Evolutionary conservation across 148 eudicot species (phyloP), one percentile per base, ranked within the genome.

Genomic region (Polygonum aviculare): DNA sequence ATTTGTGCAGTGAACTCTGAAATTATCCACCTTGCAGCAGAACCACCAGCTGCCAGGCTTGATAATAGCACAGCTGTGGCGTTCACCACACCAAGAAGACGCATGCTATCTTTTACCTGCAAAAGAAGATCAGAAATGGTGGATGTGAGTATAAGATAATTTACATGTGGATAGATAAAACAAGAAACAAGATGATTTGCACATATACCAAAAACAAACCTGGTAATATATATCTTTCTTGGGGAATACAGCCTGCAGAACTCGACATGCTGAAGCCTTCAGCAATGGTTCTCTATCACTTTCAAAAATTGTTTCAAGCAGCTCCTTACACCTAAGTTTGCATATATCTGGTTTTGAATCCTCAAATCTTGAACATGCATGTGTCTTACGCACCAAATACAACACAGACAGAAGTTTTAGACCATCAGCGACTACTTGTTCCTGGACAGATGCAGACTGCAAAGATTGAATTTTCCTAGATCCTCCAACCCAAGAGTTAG

Each of bases 1-100:
- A 96, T 87, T 83, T 96, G 99, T 72, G 93, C 91, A 14, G 97
- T 96, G 78, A 96, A 96, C 84, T 96, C 99, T 78, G 87, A 93
- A 80, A 93, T 82, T 80, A 96, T 91, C 97, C 98, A 96, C 69
- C 95, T 86, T 72, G 98, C 79, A 15, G 93, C 84, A 52, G 88
- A 85, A 72, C 91, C 90, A 48, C 98, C 99, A 79, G 82, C 83
- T 79, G 90, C 97, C 76, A 96, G 84, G 84, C 91, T 91, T 45
- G 97, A 93, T 62, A 86, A 80, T 72, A 96, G 92, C 78, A 80
- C 70, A 79, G 82, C 75, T 45, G 94, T 87, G 21, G 97, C 90
- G 76, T 96, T 93, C 41, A 93, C 91, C 75, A 93, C 99, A 62
- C 99, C 99, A 59, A 82, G 86, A 78, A 96, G 98, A 62, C 99